Evolutionary conservation across 2,329 filamentous ascomycete genomes (phyloP), one percentile per base, ranked within the genome.

Genomic region (Kalmusia sp.): DNA sequence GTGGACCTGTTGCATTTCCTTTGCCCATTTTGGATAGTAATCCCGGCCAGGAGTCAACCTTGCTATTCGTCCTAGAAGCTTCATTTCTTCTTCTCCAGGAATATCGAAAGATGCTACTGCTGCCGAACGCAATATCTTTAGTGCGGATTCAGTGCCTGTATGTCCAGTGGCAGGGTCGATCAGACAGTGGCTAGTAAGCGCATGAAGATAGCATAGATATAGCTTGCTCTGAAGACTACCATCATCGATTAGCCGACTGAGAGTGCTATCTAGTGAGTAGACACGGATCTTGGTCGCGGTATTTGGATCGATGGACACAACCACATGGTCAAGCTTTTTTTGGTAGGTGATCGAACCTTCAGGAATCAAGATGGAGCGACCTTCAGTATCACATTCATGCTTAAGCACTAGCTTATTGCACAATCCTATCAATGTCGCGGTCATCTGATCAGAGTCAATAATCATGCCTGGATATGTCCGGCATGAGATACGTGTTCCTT

Each of bases 141-240:
- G 59, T 0, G 83, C 81, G 39, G 81, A 67, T 56, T 87, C 84
- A 0, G 82, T 84, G 0, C 85, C 85, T 0, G 82, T 87, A 4
- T 69, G 66, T 0, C 61, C 40, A 0, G 79, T 83, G 0, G 86
- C 70, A 0, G 68, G 69, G 57, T 87, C 84, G 0, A 80, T 78
- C 0, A 84, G 66, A 22, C 76, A 82, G 43, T 78, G 76, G 0
- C 83, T 82, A 0, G 84, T 87, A 0, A 85, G 51, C 0, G 80
- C 83, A 55, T 87, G 84, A 0, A 87, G 65, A 24, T 82, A 81
- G 7, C 52, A 72, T 0, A 84, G 69, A 15, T 79, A 76, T 0
- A 89, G 69, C 46, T 81, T 83, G 64, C 81, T 83, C 9, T 79
- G 75, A 0, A 86, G 40, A 11, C 71, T 80, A 0, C 79, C 80